Base-by-base conservation (phyloP, 139 green algal genomes). In the Chlamydomonas incerta region DNA sequence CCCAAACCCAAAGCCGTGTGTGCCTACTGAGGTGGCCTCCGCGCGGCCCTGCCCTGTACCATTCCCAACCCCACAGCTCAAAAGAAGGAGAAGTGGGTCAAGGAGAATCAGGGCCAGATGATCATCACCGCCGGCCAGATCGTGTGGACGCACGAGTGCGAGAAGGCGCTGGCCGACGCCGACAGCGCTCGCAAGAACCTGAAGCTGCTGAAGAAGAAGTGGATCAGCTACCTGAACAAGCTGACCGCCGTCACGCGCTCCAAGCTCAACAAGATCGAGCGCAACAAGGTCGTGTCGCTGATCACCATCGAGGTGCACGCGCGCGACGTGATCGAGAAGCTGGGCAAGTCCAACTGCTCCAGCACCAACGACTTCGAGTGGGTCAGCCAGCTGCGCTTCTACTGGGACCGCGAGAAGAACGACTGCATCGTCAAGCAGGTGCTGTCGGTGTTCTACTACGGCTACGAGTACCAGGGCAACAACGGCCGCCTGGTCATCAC, bases 21-120 rank as follows among this genome's bases (percentile, higher is more conserved):
- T n/a, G n/a, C n/a, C n/a, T n/a, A n/a, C n/a, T n/a, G n/a, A n/a
- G n/a, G n/a, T n/a, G n/a, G n/a, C n/a, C n/a, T n/a, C n/a, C n/a
- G n/a, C n/a, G n/a, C n/a, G n/a, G n/a, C n/a, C n/a, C n/a, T n/a
- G n/a, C n/a, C n/a, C n/a, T n/a, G n/a, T 50, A 5, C 41, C 41
- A 50, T 13, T 26, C 29, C 6, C 15, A 63, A 35, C 10, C 17
- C 6, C 34, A 35, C 89, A 94, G 92, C 63, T 13, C 83, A 85
- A 46, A 97, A 97, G 92, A 96, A 95, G 90, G 95, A 98, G 84
- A 96, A 96, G 87, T 98, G 95, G 96, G 93, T 98, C 33, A 94
- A 94, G 86, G 95, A 98, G 76, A 94, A 95, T 82, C 94, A 95
- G 69, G 95, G 96, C 33, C 95, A 98, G 91, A 91, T 95, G 88